Conservation (phyloP, 345 rosid genomes). For the Acer negundo region DNA sequence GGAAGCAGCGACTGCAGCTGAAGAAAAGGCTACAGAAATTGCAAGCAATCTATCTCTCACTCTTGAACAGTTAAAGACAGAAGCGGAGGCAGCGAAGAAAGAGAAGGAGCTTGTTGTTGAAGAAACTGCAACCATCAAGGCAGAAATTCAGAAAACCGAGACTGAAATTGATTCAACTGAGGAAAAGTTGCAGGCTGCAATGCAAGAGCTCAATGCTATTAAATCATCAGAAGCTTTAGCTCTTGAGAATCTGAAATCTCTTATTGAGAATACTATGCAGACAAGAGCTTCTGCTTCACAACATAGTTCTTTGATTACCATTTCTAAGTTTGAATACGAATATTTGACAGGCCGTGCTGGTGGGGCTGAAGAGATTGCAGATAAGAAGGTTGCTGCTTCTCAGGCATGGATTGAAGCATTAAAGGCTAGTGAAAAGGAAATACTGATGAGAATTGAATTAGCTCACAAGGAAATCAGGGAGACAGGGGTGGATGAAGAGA, state of each 20-base stretch:
- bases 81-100: constrained; percentile 57
- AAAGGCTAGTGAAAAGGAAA: constrained; percentile 73
- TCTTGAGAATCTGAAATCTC: constrained; percentile 53
- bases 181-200: constrained; percentile 51
- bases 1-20: constrained; percentile 53
- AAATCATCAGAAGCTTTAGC: constrained; percentile 61
- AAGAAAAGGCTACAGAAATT: constrained; percentile 55
- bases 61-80: constrained; percentile 60
- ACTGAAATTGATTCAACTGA: constrained; percentile 50
- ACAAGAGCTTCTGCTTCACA: constrained; percentile 50
- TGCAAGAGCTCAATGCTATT: constrained; percentile 62
- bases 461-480: constrained; percentile 46
- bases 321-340: constrained; percentile 81
- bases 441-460: constrained; percentile 56
- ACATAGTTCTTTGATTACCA: constrained; percentile 44
- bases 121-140: constrained; percentile 51
- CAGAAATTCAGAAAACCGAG: constrained; percentile 51
- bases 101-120: constrained; percentile 48
- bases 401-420: constrained; percentile 91
- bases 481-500: constrained; percentile 58
- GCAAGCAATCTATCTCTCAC: constrained; percentile 51
- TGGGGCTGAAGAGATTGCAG: constrained; percentile 73
- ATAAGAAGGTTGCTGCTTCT: constrained; percentile 88
- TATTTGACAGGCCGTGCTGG: constrained; percentile 68
- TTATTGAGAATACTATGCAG: constrained; percentile 45